Base-by-base conservation (phyloP, 73 alveolate genomes). In the Paramecium biaurelia region DNA sequence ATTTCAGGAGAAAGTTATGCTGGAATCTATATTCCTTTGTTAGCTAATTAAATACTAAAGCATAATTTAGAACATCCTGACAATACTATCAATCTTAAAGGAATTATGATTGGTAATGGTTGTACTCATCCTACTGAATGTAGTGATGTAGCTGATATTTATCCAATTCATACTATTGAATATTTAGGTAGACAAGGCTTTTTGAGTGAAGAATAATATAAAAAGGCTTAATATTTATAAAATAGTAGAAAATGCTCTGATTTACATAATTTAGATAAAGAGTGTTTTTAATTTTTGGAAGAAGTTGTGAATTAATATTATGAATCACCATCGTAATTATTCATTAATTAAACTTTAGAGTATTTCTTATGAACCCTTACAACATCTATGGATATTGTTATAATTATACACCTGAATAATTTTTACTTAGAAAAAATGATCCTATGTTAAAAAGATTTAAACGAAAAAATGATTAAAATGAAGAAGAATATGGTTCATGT, bases 1-100 rank as follows among this genome's bases (percentile, higher is more conserved):
- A 94, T 97, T 21, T 63, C 98, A 26, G 99, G 99, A 7, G 99
- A 97, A 87, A 92, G 97, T 47, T 97, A 97, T 95, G 99, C 99
- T 76, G 99, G 99, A 41, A 93, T 95, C 21, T 97, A 96, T 89
- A 94, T 95, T 82, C 99, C 99, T 12, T 86, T 95, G 37, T 76
- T 97, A 37, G 98, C 98, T 30, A 68, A 68, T 53, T 57, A 86
- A 63, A 70, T 97, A 43, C 10, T 93, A 21, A 34, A 85, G 20
- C 90, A 95, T 72, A 47, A 68, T 12, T 1, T 20, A 30, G 49
- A 84, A 57, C n/a, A 86, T 32, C 58, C 34, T 26, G 23, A 67
- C 59, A 93, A 93, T 8, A 95, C 85, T 26, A 92, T 95, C 10
- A 94, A 95, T 74, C 95, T 95, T 11, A 42, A 95, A 76, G 98